A percentile compares a stretch with the other conserved stretches of the same genome.
Conservation (phyloP, 306 rosid genomes). For the Vachellia collinsii region DNA sequence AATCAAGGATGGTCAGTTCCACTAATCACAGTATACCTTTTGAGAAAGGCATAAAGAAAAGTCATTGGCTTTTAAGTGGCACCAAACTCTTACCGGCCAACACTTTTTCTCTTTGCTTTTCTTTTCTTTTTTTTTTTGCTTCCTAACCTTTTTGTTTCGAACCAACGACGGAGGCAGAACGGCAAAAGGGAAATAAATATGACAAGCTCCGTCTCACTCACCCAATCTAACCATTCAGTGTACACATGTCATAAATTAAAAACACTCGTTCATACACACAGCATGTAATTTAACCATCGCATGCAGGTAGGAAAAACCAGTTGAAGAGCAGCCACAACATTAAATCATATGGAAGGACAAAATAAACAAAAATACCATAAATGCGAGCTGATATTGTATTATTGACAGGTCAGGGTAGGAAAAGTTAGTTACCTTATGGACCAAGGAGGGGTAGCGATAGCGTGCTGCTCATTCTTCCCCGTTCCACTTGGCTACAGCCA, state of each 20-base stretch:
- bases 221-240: not conserved
- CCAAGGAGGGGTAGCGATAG: too few species aligned
- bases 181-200: conserved; percentile 6
- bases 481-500: too few species aligned
- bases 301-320: not conserved
- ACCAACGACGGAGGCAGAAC: not conserved
- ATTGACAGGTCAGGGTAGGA: not conserved
- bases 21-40: not conserved
- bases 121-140: conserved; percentile 14
- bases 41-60: not conserved
- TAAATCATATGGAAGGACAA: too few species aligned
- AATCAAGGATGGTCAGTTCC: not conserved
- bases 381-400: not conserved
- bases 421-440: too few species aligned
- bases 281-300: not conserved
- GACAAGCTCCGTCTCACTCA: not conserved
- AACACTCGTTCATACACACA: too few species aligned
- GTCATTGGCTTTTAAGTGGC: conserved; percentile 24
- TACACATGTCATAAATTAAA: not conserved
- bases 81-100: conserved; percentile 14
- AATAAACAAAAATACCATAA: too few species aligned
- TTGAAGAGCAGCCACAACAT: too few species aligned
- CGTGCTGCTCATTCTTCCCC: not conserved
- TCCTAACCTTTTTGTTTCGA: conserved; percentile 1
- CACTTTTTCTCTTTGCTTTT: too few species aligned